Base-by-base conservation (phyloP, 352 stramenopile genomes). In the Phytopythium oedochilum region DNA sequence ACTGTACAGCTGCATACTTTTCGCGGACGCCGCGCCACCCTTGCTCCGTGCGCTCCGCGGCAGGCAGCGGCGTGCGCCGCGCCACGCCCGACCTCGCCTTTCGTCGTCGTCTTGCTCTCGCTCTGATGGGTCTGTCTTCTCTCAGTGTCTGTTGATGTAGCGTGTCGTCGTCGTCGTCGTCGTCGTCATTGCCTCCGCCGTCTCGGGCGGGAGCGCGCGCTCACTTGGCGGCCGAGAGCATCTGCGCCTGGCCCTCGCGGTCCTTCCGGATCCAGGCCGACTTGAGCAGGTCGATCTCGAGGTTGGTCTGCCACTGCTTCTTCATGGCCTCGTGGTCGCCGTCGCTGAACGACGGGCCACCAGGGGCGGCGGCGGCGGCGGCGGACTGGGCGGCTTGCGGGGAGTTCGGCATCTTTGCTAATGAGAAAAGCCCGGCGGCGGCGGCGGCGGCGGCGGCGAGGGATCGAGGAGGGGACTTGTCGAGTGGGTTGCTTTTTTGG, bases 281-380 rank as follows among this genome's bases (percentile, higher is more conserved):
- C 70, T 83, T 83, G 60, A 83, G 70, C 35, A 83, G 54, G 55
- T 83, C 73, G 59, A 83, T 83, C 65, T 83, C 73, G 47, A 83
- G 73, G 70, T 83, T 83, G 25, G 67, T 83, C 70, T 83, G 73
- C 43, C 73, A 74, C 67, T 79, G 67, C 64, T 83, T 79, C 62
- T 79, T 55, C 49, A 55, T 55, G 22, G 32, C 36, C 49, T 55
- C 49, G 34, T 55, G 49, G 49, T 36, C 49, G 34, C 35, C 35
- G 14, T 35, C 35, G 49, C 22, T 8, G 34, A 48, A 48, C 12
- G 42, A 8, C 40, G 10, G 32, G 32, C n/a, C 34, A 18, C 18
- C 48, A 23, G 34, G n/a, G n/a, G n/a, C 49, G 34, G 49, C 31
- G 34, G 31, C n/a, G 45, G n/a, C 20, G 47, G 31, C 47, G 32